phyloP scores from a whole-genome alignment of 768 basidiomycete species.

The Mycena sanguinolenta region DNA sequence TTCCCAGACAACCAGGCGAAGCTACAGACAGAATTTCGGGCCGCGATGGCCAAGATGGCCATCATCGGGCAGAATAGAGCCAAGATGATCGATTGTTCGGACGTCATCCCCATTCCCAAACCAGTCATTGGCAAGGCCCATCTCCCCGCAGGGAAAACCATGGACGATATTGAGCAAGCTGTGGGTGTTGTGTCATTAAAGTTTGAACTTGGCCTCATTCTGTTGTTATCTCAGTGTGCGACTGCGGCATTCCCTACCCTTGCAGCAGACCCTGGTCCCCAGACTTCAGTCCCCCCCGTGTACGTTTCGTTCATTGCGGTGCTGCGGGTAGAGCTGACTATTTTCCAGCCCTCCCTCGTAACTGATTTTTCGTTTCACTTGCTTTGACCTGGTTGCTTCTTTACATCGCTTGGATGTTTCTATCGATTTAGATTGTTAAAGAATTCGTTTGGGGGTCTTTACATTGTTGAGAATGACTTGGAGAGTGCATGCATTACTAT shows the following conservation, averaged over 20 bases:
- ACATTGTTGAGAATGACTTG: no score
- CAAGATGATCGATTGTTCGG: constrained; percentile 51
- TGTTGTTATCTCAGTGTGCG: background rate
- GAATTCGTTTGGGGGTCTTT: no score
- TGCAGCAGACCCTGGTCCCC: background rate
- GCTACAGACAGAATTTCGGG: constrained; percentile 43
- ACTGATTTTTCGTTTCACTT: background rate
- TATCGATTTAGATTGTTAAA: no score
- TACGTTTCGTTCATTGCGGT: background rate
- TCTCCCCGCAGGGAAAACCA: constrained; percentile 39
- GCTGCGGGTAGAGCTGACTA: background rate
- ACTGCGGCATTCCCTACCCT: background rate
- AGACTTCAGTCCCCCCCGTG: background rate
- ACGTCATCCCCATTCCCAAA: constrained; percentile 47
- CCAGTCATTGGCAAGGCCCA: constrained; percentile 35
- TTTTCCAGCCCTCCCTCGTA: background rate
- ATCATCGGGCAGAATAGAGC: constrained; percentile 45
- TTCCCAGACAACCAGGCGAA: constrained; percentile 40
- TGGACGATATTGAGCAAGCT: constrained; percentile 41
- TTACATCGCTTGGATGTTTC: no score
- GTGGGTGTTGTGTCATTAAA: background rate
- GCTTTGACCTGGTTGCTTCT: background rate
- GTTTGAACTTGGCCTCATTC: background rate
- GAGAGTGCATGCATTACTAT: no score
- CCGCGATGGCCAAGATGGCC: constrained; percentile 50